Evolutionary conservation across 2,329 filamentous ascomycete genomes (phyloP).

Genomic region (Fusarium goolgardi): DNA sequence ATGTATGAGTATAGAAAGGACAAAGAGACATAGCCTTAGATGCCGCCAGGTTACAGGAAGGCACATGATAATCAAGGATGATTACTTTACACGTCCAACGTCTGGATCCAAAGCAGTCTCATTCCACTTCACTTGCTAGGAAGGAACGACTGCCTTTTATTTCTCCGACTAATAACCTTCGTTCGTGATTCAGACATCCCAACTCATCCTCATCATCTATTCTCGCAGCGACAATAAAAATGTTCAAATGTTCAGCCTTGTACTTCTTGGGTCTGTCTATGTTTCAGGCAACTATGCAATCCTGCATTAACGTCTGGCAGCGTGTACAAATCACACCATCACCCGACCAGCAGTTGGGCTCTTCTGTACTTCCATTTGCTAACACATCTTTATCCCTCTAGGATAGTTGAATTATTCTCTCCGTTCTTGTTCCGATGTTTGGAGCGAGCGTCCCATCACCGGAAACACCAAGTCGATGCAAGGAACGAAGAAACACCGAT

Average conservation of each 20-base stretch:
- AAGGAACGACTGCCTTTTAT: not conserved
- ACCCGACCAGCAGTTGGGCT: not conserved
- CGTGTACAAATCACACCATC: not conserved
- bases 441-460: not conserved
- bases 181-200: not conserved
- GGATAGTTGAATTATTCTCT: not conserved
- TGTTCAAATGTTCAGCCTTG: not conserved
- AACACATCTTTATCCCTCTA: not conserved
- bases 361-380: not conserved
- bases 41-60: not conserved
- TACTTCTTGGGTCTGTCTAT: not conserved
- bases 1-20: constrained; percentile 1
- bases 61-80: not conserved
- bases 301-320: not conserved
- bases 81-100: not conserved
- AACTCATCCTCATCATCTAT: not conserved
- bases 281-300: not conserved
- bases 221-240: not conserved
- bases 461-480: not conserved
- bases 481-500: not conserved
- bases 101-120: not conserved
- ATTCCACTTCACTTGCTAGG: not conserved
- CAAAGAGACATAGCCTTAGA: not conserved
- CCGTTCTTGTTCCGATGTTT: not conserved
- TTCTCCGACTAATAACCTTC: too few relatives aligned